A percentile compares a stretch with the other conserved stretches of the same genome.
These are phyloP conservation scores for Dissophora ornata DNA, from an alignment of 192 early-diverging fungal genomes.

Conservation along the genomic window DNA sequence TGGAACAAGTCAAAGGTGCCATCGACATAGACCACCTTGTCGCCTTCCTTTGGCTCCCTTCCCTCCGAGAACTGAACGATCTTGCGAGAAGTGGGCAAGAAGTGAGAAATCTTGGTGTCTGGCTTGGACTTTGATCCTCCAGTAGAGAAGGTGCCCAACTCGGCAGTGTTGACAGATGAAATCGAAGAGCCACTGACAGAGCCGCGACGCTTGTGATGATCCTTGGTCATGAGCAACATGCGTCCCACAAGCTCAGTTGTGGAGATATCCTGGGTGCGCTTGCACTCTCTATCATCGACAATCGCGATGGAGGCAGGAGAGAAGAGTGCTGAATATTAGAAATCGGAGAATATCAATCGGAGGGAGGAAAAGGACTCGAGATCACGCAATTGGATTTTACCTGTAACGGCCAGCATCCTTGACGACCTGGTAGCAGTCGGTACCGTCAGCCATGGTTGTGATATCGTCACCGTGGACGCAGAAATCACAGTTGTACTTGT, in stretches of 20 bases:
- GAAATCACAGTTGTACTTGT: slow-evolving; percentile 91
- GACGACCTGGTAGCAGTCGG: slow-evolving; percentile 95
- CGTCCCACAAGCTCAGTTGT: slow-evolving; percentile 97
- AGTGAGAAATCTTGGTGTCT: slow-evolving; percentile 82
- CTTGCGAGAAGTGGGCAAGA: slow-evolving; percentile 86
- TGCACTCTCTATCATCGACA: slow-evolving; percentile 76
- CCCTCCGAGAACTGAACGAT: slow-evolving; percentile 93
- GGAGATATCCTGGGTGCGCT: slow-evolving; percentile 95
- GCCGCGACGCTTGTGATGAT: slow-evolving; percentile 82
- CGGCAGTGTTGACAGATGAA: slow-evolving; percentile 66
- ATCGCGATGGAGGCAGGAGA: background rate
- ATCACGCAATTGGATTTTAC: too few relatives aligned
- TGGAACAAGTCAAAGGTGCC: slow-evolving; percentile 98
- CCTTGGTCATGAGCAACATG: slow-evolving; percentile 92
- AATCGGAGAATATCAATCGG: too few relatives aligned
- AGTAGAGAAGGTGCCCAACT: slow-evolving; percentile 68
- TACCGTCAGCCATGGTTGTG: slow-evolving; percentile 95
- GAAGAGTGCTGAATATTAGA: too few relatives aligned
- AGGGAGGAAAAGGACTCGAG: too few relatives aligned
- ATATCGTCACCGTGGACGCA: slow-evolving; percentile 98
- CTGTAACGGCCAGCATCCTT: slow-evolving; percentile 94
- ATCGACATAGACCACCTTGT: slow-evolving; percentile 93
- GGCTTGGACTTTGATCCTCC: slow-evolving; percentile 55
- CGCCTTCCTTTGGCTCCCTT: slow-evolving; percentile 76
- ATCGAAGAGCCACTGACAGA: slow-evolving; percentile 60